phyloP scores from a whole-genome alignment of 2,329 filamentous ascomycete species.

The Alternaria sp. region DNA sequence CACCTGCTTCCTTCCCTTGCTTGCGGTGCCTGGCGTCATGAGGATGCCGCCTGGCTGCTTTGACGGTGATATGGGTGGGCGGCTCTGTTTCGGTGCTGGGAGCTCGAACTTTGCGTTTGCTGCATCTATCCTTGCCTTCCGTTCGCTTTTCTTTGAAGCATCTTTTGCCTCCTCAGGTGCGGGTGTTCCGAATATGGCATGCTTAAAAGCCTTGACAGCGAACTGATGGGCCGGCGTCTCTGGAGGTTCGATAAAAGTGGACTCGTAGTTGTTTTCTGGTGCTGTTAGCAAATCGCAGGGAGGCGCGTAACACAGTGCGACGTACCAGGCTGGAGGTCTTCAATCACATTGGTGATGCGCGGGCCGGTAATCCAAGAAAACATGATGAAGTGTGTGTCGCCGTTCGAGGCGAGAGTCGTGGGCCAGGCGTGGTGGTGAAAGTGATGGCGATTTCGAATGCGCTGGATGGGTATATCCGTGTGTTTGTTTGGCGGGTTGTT shows the following conservation, averaged over 20 bases:
- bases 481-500: slow-evolving; percentile 49
- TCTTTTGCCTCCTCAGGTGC: slow-evolving; percentile 56
- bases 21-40: slow-evolving; percentile 68
- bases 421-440: background rate
- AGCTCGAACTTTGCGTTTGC: slow-evolving; percentile 34
- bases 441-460: slow-evolving; percentile 8
- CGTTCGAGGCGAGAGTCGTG: background rate
- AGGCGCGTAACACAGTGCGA: background rate
- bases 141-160: slow-evolving; percentile 32
- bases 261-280: slow-evolving; percentile 46
- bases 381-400: slow-evolving; percentile 30
- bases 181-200: slow-evolving; percentile 70
- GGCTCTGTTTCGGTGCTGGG: slow-evolving; percentile 31
- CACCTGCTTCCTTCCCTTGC: slow-evolving; percentile 66
- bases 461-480: slow-evolving; percentile 14
- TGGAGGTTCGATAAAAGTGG: slow-evolving; percentile 62
- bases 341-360: slow-evolving; percentile 49
- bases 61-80: slow-evolving; percentile 57
- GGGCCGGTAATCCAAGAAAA: slow-evolving; percentile 52
- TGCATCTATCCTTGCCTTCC: slow-evolving; percentile 38
- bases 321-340: slow-evolving; percentile 47
- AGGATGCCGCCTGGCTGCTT: slow-evolving; percentile 68
- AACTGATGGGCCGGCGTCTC: slow-evolving; percentile 73
- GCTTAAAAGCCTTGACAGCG: slow-evolving; percentile 71
- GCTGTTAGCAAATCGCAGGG: slow-evolving; percentile 20